Percentiles rank a stretch among this genome's conserved stretches.
These are phyloP conservation scores for Cornus florida DNA, from an alignment of 148 eudicot genomes.

Conservation along the genomic window DNA sequence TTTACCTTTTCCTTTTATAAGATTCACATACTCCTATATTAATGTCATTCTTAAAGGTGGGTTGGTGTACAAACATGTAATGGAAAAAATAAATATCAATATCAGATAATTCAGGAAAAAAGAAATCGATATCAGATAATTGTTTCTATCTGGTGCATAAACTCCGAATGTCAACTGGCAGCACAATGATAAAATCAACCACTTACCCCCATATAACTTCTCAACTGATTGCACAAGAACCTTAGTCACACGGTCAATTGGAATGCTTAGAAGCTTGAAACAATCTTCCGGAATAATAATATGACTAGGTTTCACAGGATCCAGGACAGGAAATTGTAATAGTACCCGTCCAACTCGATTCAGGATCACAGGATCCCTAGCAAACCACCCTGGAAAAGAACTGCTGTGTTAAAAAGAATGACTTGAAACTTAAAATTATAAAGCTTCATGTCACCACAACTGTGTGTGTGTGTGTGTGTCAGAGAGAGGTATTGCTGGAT, in stretches of 20 bases:
- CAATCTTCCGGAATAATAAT: slow-evolving; percentile 77
- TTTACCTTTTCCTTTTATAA: not conserved
- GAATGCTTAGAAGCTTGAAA: slow-evolving; percentile 70
- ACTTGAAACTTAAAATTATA: not conserved
- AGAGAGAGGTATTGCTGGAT: too few species aligned
- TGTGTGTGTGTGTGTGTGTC: not conserved
- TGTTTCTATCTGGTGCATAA: not conserved
- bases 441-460: slow-evolving; percentile 4
- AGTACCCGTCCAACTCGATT: slow-evolving; percentile 61
- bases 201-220: slow-evolving; percentile 69
- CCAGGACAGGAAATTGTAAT: slow-evolving; percentile 39
- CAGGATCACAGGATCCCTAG: slow-evolving; percentile 68
- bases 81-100: not conserved
- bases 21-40: not conserved
- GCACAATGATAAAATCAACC: not conserved
- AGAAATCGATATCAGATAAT: not conserved
- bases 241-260: slow-evolving; percentile 45
- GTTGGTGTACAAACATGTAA: not conserved
- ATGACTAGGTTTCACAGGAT: slow-evolving; percentile 34
- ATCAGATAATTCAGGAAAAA: too few species aligned
- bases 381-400: slow-evolving; percentile 81
- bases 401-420: slow-evolving; percentile 3
- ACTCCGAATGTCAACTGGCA: too few species aligned
- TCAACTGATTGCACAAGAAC: slow-evolving; percentile 51
- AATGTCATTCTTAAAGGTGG: too few species aligned